Percentiles rank a stretch among this genome's conserved stretches.
These are phyloP conservation scores for Cryptococcus floricola DNA, from an alignment of 1,284 basidiomycete genomes.

Conservation along the genomic window DNA sequence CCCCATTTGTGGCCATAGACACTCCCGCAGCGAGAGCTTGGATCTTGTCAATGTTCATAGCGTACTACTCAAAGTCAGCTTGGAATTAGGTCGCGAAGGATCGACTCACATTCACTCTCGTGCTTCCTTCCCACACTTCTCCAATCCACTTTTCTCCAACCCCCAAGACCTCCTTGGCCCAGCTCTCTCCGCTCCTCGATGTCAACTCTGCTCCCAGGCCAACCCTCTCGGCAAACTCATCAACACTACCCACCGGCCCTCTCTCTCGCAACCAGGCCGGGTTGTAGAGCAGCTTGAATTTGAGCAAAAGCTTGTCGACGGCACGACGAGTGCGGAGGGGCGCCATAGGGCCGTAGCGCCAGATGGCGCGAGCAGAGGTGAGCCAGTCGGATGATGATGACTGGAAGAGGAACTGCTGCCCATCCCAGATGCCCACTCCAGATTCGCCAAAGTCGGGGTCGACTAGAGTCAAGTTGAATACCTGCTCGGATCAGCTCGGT, in stretches of 20 bases:
- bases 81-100: not conserved
- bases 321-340: conserved; percentile 57
- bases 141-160: conserved; percentile 61
- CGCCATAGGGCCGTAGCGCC: conserved; percentile 75
- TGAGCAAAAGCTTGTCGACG: conserved; percentile 25
- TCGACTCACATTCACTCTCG: conserved; percentile 71
- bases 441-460: conserved; percentile 52
- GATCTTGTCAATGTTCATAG: conserved; percentile 65
- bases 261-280: conserved; percentile 27
- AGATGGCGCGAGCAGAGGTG: conserved; percentile 66
- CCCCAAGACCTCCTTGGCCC: conserved; percentile 57
- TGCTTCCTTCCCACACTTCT: conserved; percentile 79
- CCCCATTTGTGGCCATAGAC: conserved; percentile 70
- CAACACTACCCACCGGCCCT: conserved; percentile 28
- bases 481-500: conserved; percentile 34
- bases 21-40: conserved; percentile 74
- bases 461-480: conserved; percentile 67
- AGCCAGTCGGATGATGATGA: conserved; percentile 60
- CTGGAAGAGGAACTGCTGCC: conserved; percentile 63
- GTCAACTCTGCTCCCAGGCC: conserved; percentile 50
- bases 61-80: conserved; percentile 34
- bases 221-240: conserved; percentile 33
- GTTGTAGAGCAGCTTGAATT: conserved; percentile 39
- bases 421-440: conserved; percentile 57
- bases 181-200: conserved; percentile 59